A percentile compares a stretch with the other conserved stretches of the same genome.
These are phyloP conservation scores for Vigna unguiculata DNA, from an alignment of 306 rosid genomes.

Conservation along the genomic window DNA sequence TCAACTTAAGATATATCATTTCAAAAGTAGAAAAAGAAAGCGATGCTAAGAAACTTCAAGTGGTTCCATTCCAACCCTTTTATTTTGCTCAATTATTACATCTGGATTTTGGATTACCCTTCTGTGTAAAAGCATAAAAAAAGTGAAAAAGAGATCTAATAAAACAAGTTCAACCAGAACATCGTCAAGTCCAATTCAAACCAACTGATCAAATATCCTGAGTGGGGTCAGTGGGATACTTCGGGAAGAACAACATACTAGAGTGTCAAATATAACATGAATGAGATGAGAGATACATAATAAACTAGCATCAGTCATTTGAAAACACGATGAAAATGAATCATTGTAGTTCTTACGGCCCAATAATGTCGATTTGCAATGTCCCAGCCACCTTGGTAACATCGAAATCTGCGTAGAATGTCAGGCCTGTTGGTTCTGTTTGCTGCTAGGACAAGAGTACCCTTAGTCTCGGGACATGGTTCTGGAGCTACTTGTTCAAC, in stretches of 20 bases:
- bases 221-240: neutral
- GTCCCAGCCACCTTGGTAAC: constrained; percentile 85
- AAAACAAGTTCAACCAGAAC: constrained; percentile 5
- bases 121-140: neutral
- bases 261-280: neutral
- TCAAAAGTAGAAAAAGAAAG: neutral
- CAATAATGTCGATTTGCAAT: constrained; percentile 76
- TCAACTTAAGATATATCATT: neutral
- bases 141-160: neutral
- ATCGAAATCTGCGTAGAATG: constrained; percentile 62
- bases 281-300: constrained; percentile 4
- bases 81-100: neutral
- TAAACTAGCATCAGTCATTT: constrained; percentile 24
- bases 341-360: constrained; percentile 69
- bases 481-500: constrained; percentile 55
- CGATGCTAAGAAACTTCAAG: neutral
- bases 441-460: constrained; percentile 77
- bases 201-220: neutral
- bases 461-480: constrained; percentile 58
- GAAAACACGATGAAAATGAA: constrained; percentile 2
- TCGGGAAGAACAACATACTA: neutral
- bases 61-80: neutral
- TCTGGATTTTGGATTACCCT: neutral
- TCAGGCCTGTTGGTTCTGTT: constrained; percentile 85
- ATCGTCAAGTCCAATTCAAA: neutral